Evolutionary conservation across 176 grass and related monocot genomes (phyloP), one percentile per base, ranked within the genome.

Genomic region (Juncus effusus): DNA sequence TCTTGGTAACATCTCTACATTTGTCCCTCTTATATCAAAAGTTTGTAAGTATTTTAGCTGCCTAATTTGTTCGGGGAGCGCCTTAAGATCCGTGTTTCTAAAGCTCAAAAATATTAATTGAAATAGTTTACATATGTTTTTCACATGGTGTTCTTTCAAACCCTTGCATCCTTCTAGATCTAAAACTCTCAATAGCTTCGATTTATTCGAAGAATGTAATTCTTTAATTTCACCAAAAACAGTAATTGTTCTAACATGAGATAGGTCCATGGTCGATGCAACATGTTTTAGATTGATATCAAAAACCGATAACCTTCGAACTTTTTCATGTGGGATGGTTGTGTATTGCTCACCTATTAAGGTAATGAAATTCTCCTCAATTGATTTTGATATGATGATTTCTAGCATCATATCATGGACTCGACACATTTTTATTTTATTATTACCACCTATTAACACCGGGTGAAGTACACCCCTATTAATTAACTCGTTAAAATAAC

Each of bases 91-190:
- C 8, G 76, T 84, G 51, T 66, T 77, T 40, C 12, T 84, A 53
- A 84, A 66, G 68, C 16, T 80, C 64, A 84, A 57, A 58, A 79
- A 84, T 60, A 64, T 84, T 56, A 84, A 54, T 9, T 74, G 71
- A 40, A 80, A 2, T 59, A 84, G 9, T 36, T 42, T 76, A 40
- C 56, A 64, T 13, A 84, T 56, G 49, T 67, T 59, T 2, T 84
- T 59, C 2, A 84, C 36, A 51, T 64, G 61, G 2, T 5, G 10
- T n/a, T 38, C 76, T 47, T 78, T 6, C 3, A 59, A 52, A 63
- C 70, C 82, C 13, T 51, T 12, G 7, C 77, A 75, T 11, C 60
- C 64, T 80, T 80, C 71, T 0, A 80, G 82, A 10, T 84, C 82
- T 42, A 84, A 73, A 13, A 80, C 76, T 35, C 71, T 70, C 36